Evolutionary conservation across 495 filamentous ascomycete genomes (phyloP), one percentile per base, ranked within the genome.

Genomic region (Evansstolkia leycettana): DNA sequence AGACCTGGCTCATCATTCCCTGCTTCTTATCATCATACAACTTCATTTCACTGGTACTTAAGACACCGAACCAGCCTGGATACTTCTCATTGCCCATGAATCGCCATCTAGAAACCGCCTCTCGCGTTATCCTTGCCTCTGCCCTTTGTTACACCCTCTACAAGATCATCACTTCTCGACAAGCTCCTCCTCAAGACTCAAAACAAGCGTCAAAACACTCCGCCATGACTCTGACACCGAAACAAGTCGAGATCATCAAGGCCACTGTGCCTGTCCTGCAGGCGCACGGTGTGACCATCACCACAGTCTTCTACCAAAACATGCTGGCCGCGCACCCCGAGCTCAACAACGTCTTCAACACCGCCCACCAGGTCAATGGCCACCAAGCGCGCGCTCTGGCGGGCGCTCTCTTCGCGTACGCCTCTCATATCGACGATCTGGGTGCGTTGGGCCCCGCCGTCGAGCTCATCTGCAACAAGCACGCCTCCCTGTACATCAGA

Each of bases 381-480:
- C 69, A 71, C 33, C 82, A 87, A 42, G 64, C 76, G 2, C 61
- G 58, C 12, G 79, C 81, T 9, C 65, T 87, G 6, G 79, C 81
- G 26, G 61, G 55, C 34, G 67, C 79, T 9, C 67, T 87, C 23
- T 74, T 76, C 45, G 76, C 75, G 20, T 84, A 84, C 41, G 81
- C 81, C 37, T 62, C 65, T 14, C 65, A 84, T 51, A 79, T 84
- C 50, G 80, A 84, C 54, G 66, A 83, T 55, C 69, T 83, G 5
- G 62, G 59, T 35, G 72, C 66, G 17, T 65, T 87, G 3, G 40
- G 52, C 23, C 62, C 69, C 5, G 73, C 76, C 24, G 69, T 87
- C n/a, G 75, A 78, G 53, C 66, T 75, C 43, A 84, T 87, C 49
- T 76, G 76, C 49, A 68, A 81, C 54, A 84, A 84, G 56, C 81